phyloP scores from a whole-genome alignment of 2,329 filamentous ascomycete genomes.

The Scytalidium sp. region DNA sequence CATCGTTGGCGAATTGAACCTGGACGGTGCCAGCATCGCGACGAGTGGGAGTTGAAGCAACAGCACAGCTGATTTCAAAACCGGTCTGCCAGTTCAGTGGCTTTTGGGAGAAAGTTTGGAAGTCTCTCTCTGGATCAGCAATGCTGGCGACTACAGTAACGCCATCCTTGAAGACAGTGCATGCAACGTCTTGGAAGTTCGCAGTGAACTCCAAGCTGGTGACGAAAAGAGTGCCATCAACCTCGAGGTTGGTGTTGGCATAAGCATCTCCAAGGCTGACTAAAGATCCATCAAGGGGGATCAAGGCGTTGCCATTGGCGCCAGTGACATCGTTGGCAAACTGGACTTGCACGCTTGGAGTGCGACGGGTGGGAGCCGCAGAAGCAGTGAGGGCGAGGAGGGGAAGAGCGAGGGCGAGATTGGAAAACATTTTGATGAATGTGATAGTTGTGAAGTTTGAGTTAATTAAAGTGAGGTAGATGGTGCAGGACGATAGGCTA shows the following conservation, averaged over 20 bases:
- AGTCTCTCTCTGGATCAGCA: conserved; percentile 5
- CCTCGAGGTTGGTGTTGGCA: conserved; percentile 6
- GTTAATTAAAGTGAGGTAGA: conserved; percentile 3
- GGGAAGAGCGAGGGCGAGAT: conserved; percentile 6
- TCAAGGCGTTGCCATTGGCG: conserved; percentile 6
- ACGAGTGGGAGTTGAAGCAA: conserved; percentile 4
- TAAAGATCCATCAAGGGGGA: conserved; percentile 7
- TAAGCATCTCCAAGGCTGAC: conserved; percentile 8
- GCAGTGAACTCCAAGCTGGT: conserved; percentile 10
- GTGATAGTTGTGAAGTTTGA: conserved; percentile 3
- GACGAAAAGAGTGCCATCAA: conserved; percentile 6
- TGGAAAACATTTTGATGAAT: conserved; percentile 7
- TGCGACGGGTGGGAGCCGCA: conserved; percentile 5
- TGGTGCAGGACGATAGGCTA: conserved; percentile 1
- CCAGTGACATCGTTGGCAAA: conserved; percentile 9
- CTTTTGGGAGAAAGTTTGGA: conserved; percentile 9
- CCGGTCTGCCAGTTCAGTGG: conserved; percentile 9
- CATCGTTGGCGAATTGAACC: conserved; percentile 9
- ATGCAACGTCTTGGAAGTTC: conserved; percentile 8
- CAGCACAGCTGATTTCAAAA: conserved; percentile 7
- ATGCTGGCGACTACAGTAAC: conserved; percentile 6
- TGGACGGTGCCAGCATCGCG: conserved; percentile 3
- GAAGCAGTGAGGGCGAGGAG: conserved; percentile 5
- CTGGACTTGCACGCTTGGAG: conserved; percentile 8
- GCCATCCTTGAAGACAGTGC: conserved; percentile 6